A percentile compares a stretch with the other conserved stretches of the same genome.
phyloP scores from a whole-genome alignment of 2,329 filamentous ascomycete genomes.

The Aspergillus sp. region DNA sequence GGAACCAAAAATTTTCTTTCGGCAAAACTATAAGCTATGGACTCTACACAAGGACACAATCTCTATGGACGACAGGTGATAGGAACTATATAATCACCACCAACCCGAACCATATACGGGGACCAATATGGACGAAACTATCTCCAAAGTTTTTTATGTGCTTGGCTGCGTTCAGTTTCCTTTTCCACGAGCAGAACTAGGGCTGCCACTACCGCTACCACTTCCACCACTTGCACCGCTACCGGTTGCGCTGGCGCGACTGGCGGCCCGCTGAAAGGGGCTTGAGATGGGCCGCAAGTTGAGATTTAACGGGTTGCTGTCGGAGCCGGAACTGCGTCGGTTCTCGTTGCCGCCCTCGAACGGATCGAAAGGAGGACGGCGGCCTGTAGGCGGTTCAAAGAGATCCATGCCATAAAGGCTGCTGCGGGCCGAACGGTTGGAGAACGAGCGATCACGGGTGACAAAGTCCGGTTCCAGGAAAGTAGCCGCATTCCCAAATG shows the following conservation, averaged over 20 bases:
- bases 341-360: conserved; percentile 38
- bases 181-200: conserved; percentile 43
- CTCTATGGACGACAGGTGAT: conserved; percentile 17
- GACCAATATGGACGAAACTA: conserved; percentile 3
- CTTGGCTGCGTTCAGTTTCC: conserved; percentile 23
- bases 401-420: conserved; percentile 42
- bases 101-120: neutral
- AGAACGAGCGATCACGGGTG: conserved; percentile 47
- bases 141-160: conserved; percentile 12
- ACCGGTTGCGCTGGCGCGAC: conserved; percentile 54
- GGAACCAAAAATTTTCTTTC: conserved; percentile 18
- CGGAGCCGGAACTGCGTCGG: conserved; percentile 36
- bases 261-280: conserved; percentile 48
- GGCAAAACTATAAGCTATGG: conserved; percentile 9
- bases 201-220: conserved; percentile 47
- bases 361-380: conserved; percentile 37
- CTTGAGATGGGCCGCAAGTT: conserved; percentile 43
- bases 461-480: conserved; percentile 39
- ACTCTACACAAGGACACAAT: conserved; percentile 21
- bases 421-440: conserved; percentile 46
- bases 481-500: conserved; percentile 35
- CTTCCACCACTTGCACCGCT: conserved; percentile 48
- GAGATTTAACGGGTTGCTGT: conserved; percentile 40
- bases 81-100: conserved; percentile 12
- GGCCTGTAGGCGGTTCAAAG: conserved; percentile 30